phyloP scores from a whole-genome alignment of 768 basidiomycete species.

The Termitomyces titanicus region DNA sequence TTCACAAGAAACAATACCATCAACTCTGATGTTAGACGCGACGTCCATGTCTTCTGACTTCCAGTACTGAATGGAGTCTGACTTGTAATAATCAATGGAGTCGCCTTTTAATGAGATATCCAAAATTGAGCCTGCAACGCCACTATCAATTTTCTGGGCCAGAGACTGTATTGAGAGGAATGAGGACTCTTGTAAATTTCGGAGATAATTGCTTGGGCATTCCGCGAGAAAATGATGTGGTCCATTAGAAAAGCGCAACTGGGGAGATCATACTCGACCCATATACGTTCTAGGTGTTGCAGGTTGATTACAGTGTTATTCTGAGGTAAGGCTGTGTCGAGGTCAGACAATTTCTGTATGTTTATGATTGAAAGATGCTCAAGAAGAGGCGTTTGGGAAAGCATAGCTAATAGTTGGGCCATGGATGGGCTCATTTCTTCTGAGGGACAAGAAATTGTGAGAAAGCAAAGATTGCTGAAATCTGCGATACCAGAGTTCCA shows the following conservation, averaged over 20 bases:
- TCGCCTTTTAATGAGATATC: not conserved
- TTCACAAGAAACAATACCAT: not conserved
- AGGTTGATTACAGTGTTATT: not conserved
- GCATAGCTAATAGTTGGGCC: not conserved
- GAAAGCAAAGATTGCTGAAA: not conserved
- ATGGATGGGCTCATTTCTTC: not conserved
- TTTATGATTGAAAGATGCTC: not conserved
- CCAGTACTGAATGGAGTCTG: not conserved
- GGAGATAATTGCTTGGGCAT: not conserved
- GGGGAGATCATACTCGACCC: not conserved
- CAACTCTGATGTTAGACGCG: no score
- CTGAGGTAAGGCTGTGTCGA: no score
- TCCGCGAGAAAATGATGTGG: not conserved
- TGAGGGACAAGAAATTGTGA: not conserved
- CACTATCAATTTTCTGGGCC: not conserved
- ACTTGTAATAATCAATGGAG: not conserved
- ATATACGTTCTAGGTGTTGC: not conserved
- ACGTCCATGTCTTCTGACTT: no score
- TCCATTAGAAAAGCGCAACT: not conserved
- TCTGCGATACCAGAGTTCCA: not conserved
- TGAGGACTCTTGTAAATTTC: not conserved
- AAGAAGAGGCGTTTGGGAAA: not conserved
- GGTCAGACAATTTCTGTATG: not conserved
- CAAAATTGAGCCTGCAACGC: not conserved
- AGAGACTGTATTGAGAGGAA: not conserved